Evolutionary conservation across 371 early-diverging fungal species (phyloP).

Genomic region (Quaeritorhiza haematococci): DNA sequence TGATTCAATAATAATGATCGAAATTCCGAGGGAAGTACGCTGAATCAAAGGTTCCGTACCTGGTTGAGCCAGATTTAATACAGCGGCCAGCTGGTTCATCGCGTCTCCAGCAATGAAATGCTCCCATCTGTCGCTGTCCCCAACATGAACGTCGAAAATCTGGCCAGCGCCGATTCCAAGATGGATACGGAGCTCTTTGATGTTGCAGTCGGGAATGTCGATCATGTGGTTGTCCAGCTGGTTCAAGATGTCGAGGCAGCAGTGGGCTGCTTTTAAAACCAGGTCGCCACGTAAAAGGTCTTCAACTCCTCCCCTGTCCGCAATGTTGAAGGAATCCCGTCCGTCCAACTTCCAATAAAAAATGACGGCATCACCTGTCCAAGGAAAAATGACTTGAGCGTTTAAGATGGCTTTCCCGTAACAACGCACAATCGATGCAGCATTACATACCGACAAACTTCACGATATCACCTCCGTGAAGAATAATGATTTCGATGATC

Average conservation of each 20-base stretch:
- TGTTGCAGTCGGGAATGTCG: conserved; percentile 33
- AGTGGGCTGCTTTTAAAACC: conserved; percentile 43
- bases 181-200: conserved; percentile 37
- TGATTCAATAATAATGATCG: background rate
- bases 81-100: conserved; percentile 39
- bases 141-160: conserved; percentile 48
- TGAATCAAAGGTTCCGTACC: conserved; percentile 21
- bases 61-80: conserved; percentile 46
- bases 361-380: conserved; percentile 47
- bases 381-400: background rate
- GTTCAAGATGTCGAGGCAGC: conserved; percentile 43
- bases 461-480: conserved; percentile 50
- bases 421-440: too few species aligned
- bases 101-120: conserved; percentile 54
- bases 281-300: conserved; percentile 34
- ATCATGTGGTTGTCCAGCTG: conserved; percentile 38
- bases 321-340: background rate
- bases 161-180: conserved; percentile 49
- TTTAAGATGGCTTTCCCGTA: too few species aligned
- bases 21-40: background rate
- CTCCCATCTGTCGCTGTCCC: conserved; percentile 49
- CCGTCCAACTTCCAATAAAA: conserved; percentile 41
- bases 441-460: conserved; percentile 43
- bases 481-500: conserved; percentile 44
- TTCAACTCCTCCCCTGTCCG: conserved; percentile 3